phyloP scores from a whole-genome alignment of 495 filamentous ascomycete genomes.

The Aspergillus olivimuriae region DNA sequence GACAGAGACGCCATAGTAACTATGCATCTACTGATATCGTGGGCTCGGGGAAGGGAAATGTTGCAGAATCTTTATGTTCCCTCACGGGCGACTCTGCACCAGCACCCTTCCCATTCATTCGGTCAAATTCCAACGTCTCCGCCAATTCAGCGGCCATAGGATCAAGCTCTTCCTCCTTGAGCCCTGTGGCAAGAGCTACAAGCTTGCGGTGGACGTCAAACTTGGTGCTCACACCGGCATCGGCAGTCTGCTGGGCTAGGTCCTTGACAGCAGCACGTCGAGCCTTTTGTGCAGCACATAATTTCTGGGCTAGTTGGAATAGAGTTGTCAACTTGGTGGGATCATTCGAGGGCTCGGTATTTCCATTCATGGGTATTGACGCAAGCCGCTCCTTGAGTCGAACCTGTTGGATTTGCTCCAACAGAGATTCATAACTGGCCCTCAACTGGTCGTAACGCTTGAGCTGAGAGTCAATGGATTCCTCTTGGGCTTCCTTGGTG shows the following conservation, averaged over 20 bases:
- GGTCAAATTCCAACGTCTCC: conserved; percentile 42
- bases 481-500: conserved; percentile 28
- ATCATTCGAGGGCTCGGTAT: conserved; percentile 12
- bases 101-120: conserved; percentile 33
- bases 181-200: conserved; percentile 43
- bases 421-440: conserved; percentile 33
- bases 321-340: conserved; percentile 23
- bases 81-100: conserved; percentile 23
- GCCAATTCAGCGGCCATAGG: conserved; percentile 43
- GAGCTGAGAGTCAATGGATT: conserved; percentile 23
- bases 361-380: conserved; percentile 13
- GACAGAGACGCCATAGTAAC: not conserved
- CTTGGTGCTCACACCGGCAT: conserved; percentile 45
- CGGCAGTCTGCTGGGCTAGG: conserved; percentile 41
- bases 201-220: conserved; percentile 47
- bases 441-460: conserved; percentile 31
- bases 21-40: conserved; percentile 35
- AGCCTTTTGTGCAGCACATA: conserved; percentile 34
- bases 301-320: conserved; percentile 30
- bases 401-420: conserved; percentile 33
- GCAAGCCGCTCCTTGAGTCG: conserved; percentile 23
- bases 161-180: conserved; percentile 45
- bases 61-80: conserved; percentile 19
- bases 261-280: conserved; percentile 37
- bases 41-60: conserved; percentile 20